These are phyloP conservation scores for Persicaria maculosa DNA, from an alignment of 148 eudicot species.

Conservation along the genomic window DNA sequence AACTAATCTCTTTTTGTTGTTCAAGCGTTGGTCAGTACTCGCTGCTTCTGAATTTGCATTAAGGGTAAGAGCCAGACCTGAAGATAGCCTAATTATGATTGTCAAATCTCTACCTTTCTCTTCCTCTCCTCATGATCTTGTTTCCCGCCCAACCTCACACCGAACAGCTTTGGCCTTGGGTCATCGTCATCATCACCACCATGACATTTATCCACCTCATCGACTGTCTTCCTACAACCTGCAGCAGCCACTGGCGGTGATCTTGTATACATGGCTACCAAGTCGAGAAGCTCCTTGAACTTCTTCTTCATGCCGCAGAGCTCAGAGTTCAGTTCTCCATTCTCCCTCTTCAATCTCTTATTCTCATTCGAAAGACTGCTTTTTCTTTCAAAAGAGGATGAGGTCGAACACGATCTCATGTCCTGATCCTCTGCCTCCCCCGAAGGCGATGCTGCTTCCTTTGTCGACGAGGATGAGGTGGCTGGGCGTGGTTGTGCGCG, in stretches of 20 bases:
- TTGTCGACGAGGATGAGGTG: not conserved
- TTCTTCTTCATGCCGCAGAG: conserved; percentile 54
- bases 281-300: conserved; percentile 56
- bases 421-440: conserved; percentile 28
- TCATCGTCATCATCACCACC: not conserved
- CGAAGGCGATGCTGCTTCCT: conserved; percentile 22
- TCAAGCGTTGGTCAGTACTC: no score
- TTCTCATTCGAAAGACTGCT: conserved; percentile 46
- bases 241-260: not conserved
- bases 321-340: conserved; percentile 54
- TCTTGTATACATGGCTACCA: conserved; percentile 34
- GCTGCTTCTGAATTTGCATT: no score
- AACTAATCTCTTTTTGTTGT: no score
- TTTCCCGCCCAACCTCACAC: conserved; percentile 50
- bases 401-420: conserved; percentile 53
- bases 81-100: no score
- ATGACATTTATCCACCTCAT: not conserved
- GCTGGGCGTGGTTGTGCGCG: no score
- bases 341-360: conserved; percentile 55
- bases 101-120: not conserved
- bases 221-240: conserved; percentile 8
- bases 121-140: no score
- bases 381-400: conserved; percentile 51
- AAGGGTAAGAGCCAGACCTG: no score
- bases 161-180: conserved; percentile 49